phyloP scores from a whole-genome alignment of 2,329 filamentous ascomycete genomes.

The Albophoma yamanashiensis region DNA sequence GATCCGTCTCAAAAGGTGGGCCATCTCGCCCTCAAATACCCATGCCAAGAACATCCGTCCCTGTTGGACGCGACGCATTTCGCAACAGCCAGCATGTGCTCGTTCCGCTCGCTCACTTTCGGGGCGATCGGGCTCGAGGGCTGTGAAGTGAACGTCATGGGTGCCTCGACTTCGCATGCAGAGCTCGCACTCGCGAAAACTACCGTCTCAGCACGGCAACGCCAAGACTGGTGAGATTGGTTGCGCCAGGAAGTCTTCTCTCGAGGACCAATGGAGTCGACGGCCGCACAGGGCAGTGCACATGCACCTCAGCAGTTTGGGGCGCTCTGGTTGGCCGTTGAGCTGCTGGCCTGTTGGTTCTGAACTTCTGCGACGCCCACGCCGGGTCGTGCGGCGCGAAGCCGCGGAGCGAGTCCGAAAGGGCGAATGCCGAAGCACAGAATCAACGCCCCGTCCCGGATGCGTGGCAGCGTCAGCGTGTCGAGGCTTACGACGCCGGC shows the following conservation, averaged over 20 bases:
- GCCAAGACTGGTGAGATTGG: background rate
- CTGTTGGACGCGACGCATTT: background rate
- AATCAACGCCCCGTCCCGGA: too few relatives aligned
- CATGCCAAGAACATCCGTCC: background rate
- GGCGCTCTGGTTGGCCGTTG: background rate
- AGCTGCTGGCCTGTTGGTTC: background rate
- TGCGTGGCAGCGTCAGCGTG: background rate
- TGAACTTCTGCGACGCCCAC: background rate
- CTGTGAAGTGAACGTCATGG: background rate
- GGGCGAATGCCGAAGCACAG: background rate
- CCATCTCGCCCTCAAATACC: background rate
- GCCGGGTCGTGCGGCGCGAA: background rate
- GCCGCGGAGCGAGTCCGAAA: background rate
- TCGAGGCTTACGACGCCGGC: background rate
- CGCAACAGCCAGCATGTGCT: background rate
- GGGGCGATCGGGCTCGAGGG: background rate
- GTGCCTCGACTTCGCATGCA: background rate
- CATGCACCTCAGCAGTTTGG: background rate
- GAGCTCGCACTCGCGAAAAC: too few relatives aligned
- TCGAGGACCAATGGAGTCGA: background rate
- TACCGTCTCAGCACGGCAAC: too few relatives aligned
- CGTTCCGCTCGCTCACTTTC: background rate
- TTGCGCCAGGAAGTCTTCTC: background rate
- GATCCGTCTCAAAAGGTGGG: background rate
- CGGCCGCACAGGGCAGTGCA: background rate